These are phyloP conservation scores for Heritiera littoralis DNA, from an alignment of 345 rosid genomes.

Conservation along the genomic window DNA sequence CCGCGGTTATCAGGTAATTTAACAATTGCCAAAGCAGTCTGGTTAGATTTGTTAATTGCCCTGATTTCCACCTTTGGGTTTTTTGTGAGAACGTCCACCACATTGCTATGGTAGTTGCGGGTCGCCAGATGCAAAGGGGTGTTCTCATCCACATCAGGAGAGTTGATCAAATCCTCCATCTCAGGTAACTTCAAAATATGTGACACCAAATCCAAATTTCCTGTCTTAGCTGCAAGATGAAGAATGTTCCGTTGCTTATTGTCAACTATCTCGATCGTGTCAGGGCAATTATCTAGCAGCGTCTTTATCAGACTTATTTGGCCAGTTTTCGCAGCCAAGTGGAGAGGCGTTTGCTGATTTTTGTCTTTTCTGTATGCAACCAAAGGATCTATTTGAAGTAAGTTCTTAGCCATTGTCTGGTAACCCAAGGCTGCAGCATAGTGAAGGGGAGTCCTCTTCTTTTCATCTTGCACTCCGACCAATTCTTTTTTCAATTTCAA, in stretches of 20 bases:
- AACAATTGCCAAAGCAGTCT: not conserved
- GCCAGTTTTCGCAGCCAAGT: conserved; percentile 4
- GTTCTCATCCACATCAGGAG: not conserved
- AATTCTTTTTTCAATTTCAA: too few species aligned
- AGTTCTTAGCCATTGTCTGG: not conserved
- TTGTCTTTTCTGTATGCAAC: not conserved
- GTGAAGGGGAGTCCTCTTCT: conserved; percentile 6
- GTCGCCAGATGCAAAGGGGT: conserved; percentile 19
- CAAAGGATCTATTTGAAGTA: too few species aligned
- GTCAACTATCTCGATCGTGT: not conserved
- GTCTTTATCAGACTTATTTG: not conserved
- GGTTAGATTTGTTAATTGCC: not conserved
- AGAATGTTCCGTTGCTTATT: not conserved
- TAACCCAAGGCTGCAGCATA: conserved; percentile 8
- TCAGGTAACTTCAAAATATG: not conserved
- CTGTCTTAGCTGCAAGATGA: conserved; percentile 4
- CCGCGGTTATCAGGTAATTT: not conserved
- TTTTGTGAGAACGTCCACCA: not conserved
- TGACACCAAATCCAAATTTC: not conserved
- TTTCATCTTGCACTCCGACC: not conserved
- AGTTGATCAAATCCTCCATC: conserved; percentile 3
- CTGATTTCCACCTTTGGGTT: not conserved
- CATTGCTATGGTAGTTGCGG: not conserved
- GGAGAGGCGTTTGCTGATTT: not conserved
- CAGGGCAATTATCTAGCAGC: not conserved